phyloP scores from a whole-genome alignment of 805 yeast genomes.

The Teunomyces funiuensis region DNA sequence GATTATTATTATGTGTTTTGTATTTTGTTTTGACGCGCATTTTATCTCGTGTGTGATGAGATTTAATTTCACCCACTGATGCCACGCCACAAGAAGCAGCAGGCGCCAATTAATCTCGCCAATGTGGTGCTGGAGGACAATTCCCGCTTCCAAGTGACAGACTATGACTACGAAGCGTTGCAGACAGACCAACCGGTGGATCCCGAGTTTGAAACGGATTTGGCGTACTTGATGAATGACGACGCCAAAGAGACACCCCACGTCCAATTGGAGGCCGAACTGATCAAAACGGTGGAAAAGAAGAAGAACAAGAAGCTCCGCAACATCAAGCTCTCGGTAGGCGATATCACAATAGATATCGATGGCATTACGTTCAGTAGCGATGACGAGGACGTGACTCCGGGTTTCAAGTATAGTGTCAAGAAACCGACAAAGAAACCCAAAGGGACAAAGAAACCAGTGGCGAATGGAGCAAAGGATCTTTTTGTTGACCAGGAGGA shows the following conservation, averaged over 20 bases:
- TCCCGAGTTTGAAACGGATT: conserved; percentile 28
- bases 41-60: not conserved
- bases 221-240: conserved; percentile 27
- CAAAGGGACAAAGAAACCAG: not conserved
- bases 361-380: conserved; percentile 25
- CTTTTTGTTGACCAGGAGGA: conserved; percentile 12
- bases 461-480: conserved; percentile 11
- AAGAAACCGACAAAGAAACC: conserved; percentile 1
- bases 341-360: conserved; percentile 30
- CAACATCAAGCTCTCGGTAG: conserved; percentile 13
- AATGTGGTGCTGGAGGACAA: not conserved
- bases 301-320: conserved; percentile 7
- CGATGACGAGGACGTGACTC: conserved; percentile 17
- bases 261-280: not conserved
- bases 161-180: conserved; percentile 17
- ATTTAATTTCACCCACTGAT: not conserved
- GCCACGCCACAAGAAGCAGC: conserved; percentile 4
- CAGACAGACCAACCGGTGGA: conserved; percentile 12
- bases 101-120: not conserved
- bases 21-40: not conserved
- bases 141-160: conserved; percentile 13
- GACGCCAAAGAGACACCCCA: conserved; percentile 5
- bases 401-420: conserved; percentile 3
- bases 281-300: conserved; percentile 1
- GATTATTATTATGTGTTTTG: conserved; percentile 7